Evolutionary conservation across 495 filamentous ascomycete genomes (phyloP), one percentile per base, ranked within the genome.

Genomic region (Endocarpon pusillum): DNA sequence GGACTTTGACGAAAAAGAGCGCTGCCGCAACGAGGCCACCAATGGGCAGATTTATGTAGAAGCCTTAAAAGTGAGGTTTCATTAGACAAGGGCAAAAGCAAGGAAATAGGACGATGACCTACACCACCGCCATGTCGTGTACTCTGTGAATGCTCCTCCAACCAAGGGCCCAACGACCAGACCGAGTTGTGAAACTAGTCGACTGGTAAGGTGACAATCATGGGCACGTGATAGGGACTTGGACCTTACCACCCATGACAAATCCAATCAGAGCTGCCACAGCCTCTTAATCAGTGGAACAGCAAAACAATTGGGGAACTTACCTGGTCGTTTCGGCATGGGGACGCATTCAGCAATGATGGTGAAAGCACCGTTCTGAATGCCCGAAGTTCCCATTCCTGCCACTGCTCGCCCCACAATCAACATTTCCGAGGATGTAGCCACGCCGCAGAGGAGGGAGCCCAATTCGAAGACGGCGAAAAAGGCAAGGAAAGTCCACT

Each of bases 11-110:
- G 38, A 71, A 54, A 19, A 61, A 33, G 12, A 73, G 24, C 9
- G 57, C 33, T 5, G 61, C 12, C 4, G 51, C 59, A 1, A 62
- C 57, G 9, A 71, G 32, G 3, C 40, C 69, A 10, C 71, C 72
- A 26, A 75, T 56, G 0, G 71, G 72, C 16, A 78, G 57, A 43
- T 77, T 79, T 36, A 78, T 66, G 41, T 71, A 77, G 45, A 77
- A 76, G 45, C 73, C 55, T 65, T 16, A 11, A n/a, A 33, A 9
- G 11, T 42, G n/a, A n/a, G 25, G n/a, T 34, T 18, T 26, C 11
- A 41, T 30, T 9, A 22, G 37, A 24, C 18, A 15, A 33, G 11
- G 30, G 34, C 18, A 37, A 39, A 41, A 41, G 6, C 16, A 18
- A 32, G 5, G 14, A 3, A 36, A 11, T 22, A 12, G 22, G n/a